phyloP scores from a whole-genome alignment of 2,329 filamentous ascomycete genomes.

The Aciculosporium take region DNA sequence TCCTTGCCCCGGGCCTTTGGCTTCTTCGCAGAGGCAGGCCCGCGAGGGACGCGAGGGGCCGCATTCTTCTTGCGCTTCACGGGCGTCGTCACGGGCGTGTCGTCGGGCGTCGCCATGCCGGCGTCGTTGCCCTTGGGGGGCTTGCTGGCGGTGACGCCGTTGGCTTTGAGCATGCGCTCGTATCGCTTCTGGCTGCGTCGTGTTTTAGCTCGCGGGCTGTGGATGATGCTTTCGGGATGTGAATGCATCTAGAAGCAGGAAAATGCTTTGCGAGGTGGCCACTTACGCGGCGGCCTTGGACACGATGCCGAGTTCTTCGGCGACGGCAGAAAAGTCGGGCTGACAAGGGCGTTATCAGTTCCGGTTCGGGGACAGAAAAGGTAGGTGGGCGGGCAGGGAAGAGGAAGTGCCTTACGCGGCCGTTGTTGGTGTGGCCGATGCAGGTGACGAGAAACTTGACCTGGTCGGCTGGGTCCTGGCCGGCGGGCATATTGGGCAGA shows the following conservation, averaged over 20 bases:
- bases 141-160: conserved; percentile 27
- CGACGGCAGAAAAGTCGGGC: conserved; percentile 54
- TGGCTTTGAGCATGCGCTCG: conserved; percentile 48
- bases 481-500: conserved; percentile 6
- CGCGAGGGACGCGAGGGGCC: too few relatives aligned
- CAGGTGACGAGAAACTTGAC: conserved; percentile 53
- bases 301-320: conserved; percentile 46
- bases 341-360: conserved; percentile 16
- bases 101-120: conserved; percentile 3
- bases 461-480: conserved; percentile 36
- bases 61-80: conserved; percentile 18
- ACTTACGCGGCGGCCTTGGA: conserved; percentile 58
- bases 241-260: too few relatives aligned
- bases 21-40: conserved; percentile 14
- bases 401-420: conserved; percentile 33
- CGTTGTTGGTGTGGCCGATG: conserved; percentile 44
- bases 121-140: conserved; percentile 5
- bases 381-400: too few relatives aligned
- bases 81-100: conserved; percentile 16
- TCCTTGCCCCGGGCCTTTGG: conserved; percentile 11
- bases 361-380: not conserved
- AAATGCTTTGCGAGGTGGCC: not conserved
- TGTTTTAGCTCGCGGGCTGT: too few relatives aligned
- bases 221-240: too few relatives aligned
- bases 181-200: conserved; percentile 48